Conservation (phyloP, 2,329 filamentous ascomycete species). For the Lecanoromycetidae sp. region DNA sequence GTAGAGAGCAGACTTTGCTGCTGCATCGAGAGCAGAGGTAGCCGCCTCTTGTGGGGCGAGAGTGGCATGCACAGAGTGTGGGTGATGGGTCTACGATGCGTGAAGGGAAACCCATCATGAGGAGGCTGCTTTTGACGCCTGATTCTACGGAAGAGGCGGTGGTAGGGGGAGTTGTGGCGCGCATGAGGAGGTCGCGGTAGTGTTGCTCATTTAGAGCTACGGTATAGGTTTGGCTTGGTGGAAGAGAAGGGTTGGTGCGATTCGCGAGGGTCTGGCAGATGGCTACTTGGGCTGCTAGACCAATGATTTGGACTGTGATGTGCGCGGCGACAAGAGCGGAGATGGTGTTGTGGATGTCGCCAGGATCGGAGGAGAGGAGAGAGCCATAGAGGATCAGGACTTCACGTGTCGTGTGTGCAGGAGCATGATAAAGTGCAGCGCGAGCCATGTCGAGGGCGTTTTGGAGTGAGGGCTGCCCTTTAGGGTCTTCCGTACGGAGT, state of each 20-base stretch:
- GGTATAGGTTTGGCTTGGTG: constrained; percentile 54
- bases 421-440: constrained; percentile 82
- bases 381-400: constrained; percentile 87
- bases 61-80: constrained; percentile 85
- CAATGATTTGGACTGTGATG: constrained; percentile 79
- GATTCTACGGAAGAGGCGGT: constrained; percentile 45
- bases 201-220: constrained; percentile 80
- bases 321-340: constrained; percentile 63
- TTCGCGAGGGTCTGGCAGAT: constrained; percentile 82
- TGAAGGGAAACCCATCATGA: constrained; percentile 98
- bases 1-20: constrained; percentile 78
- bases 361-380: constrained; percentile 78
- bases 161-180: constrained; percentile 77
- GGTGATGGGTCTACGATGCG: constrained; percentile 60
- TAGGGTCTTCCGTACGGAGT: constrained; percentile 54
- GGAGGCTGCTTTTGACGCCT: constrained; percentile 37
- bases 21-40: constrained; percentile 85
- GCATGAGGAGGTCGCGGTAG: constrained; percentile 79
- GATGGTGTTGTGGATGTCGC: constrained; percentile 90
- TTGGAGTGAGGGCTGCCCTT: constrained; percentile 70
- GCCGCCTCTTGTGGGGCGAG: constrained; percentile 65
- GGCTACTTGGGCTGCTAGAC: constrained; percentile 79
- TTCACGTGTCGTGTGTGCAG: constrained; percentile 84
- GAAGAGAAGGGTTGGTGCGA: constrained; percentile 73
- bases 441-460: constrained; percentile 94